A percentile compares a stretch with the other conserved stretches of the same genome.
These are phyloP conservation scores for Drechslerella stenobrocha DNA, from an alignment of 2,329 filamentous ascomycete species.

Conservation along the genomic window DNA sequence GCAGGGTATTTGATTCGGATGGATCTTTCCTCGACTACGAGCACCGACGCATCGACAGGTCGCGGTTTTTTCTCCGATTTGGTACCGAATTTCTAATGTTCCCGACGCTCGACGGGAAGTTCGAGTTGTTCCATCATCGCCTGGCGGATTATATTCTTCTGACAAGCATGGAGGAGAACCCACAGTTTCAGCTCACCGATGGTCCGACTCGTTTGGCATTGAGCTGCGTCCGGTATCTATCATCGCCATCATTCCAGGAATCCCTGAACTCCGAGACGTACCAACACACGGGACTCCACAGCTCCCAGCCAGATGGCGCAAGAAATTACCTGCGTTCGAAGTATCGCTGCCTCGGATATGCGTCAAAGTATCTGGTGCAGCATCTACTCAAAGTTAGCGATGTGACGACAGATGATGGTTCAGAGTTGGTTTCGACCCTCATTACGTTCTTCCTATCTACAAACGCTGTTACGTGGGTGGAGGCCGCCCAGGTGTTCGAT, in stretches of 20 bases:
- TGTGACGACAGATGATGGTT: constrained; percentile 41
- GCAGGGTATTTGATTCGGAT: constrained; percentile 36
- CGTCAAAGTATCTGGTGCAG: constrained; percentile 21
- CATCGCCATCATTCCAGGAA: constrained; percentile 38
- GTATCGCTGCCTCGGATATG: constrained; percentile 36
- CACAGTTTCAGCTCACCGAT: constrained; percentile 46
- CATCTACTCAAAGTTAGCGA: constrained; percentile 45
- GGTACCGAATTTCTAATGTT: constrained; percentile 43
- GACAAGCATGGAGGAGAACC: constrained; percentile 41
- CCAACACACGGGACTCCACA: constrained; percentile 23
- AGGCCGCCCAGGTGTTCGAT: constrained; percentile 40
- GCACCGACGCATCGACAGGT: constrained; percentile 40
- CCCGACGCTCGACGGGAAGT: constrained; percentile 37
- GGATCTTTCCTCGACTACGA: constrained; percentile 47
- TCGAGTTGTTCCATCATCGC: constrained; percentile 41
- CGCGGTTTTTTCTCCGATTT: constrained; percentile 38
- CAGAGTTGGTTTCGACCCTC: constrained; percentile 31
- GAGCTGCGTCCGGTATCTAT: constrained; percentile 38
- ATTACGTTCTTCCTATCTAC: constrained; percentile 45
- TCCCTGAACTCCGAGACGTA: constrained; percentile 33
- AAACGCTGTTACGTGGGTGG: constrained; percentile 40
- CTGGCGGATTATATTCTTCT: constrained; percentile 43
- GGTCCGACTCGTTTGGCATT: constrained; percentile 36
- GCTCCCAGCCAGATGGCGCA: constrained; percentile 14
- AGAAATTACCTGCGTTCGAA: constrained; percentile 36